Base-by-base conservation (phyloP, 2,329 filamentous ascomycete genomes). In the Cyanodermella asteris region DNA sequence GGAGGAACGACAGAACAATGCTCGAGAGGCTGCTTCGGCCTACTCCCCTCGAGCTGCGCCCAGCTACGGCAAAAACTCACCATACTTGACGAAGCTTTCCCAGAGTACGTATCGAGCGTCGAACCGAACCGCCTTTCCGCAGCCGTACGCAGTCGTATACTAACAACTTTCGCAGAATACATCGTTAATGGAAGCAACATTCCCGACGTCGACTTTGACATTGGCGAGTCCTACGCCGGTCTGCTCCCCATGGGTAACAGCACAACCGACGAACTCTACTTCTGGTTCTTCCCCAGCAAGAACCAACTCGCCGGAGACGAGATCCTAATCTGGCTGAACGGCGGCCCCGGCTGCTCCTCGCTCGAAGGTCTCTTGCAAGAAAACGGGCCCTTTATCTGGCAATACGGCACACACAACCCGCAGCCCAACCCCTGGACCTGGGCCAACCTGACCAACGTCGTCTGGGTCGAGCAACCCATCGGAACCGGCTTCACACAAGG, bases 341-440 rank as follows among this genome's bases (percentile, higher is more conserved):
- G 65, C 16, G 59, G 59, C 4, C 59, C 57, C 11, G 56, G 58
- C 10, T 61, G 56, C 34, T 56, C 47, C 16, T 74, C 68, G 2
- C 55, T 78, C 5, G 59, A 69, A 34, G 74, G 72, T 6, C 52
- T 82, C 2, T 43, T 84, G 7, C 72, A 77, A 25, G 76, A 84
- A 37, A 82, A 80, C 36, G 75, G 77, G 0, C 72, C 75, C 0
- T 72, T 78, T 38, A 29, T 61, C 5, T 77, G 72, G 71, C 63
- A 72, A 40, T 56, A 64, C 8, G 77, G 77, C 17, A 82, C 72
- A 1, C 61, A 56, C 28, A 55, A 56, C 11, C 73, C 74, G 0
- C 55, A 67, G 0, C 49, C 53, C 22, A 81, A 81, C 40, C 57
- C 62, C 0, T 81, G 71, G 51, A 61, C 62, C n/a, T 82, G 73